These are phyloP conservation scores for Aspergillus sclerotiicarbonarius DNA, from an alignment of 495 filamentous ascomycete species.

Conservation along the genomic window DNA sequence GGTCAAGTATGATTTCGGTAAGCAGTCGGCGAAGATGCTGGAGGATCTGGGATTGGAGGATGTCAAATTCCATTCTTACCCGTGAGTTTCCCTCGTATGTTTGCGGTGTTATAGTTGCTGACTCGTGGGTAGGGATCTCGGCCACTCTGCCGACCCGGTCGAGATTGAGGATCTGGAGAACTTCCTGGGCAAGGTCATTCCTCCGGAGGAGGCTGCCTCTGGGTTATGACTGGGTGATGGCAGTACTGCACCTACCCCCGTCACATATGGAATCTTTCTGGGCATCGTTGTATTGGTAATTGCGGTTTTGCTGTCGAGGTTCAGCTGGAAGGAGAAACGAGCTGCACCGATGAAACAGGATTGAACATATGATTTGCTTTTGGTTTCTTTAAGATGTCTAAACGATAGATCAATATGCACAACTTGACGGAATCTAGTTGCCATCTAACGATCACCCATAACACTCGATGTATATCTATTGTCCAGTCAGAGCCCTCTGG, in stretches of 20 bases:
- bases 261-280: constrained; percentile 27
- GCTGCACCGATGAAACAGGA: constrained; percentile 11
- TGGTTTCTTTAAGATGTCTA: neutral
- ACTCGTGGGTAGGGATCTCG: constrained; percentile 52
- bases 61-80: constrained; percentile 74
- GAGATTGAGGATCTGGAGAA: constrained; percentile 84
- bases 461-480: constrained; percentile 2
- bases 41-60: constrained; percentile 62
- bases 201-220: constrained; percentile 54
- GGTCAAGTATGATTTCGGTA: constrained; percentile 66
- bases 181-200: constrained; percentile 65
- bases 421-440: neutral
- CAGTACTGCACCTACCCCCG: constrained; percentile 2
- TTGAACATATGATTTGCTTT: neutral
- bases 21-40: constrained; percentile 59
- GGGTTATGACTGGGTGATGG: constrained; percentile 44
- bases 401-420: neutral
- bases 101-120: constrained; percentile 11
- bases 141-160: constrained; percentile 70
- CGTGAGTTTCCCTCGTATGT: constrained; percentile 44
- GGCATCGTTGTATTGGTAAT: constrained; percentile 52
- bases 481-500: constrained; percentile 21
- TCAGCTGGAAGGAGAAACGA: constrained; percentile 30
- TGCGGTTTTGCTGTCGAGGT: constrained; percentile 49
- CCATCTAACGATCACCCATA: neutral